phyloP scores from a whole-genome alignment of 148 eudicot species.

The Amaranthus hypochondriacus region DNA sequence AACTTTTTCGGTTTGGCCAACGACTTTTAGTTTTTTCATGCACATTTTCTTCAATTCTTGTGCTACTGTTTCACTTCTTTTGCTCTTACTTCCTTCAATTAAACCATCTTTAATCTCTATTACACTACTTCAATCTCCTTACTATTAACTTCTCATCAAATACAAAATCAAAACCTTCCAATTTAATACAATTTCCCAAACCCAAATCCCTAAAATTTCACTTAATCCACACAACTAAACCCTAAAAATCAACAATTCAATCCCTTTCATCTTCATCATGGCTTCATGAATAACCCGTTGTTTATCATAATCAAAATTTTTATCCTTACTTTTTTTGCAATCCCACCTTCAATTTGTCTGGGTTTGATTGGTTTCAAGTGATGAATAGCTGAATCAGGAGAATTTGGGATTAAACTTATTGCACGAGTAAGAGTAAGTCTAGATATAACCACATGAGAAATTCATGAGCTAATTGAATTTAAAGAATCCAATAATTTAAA shows the following conservation, averaged over 20 bases:
- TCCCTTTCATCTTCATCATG: slow-evolving; percentile 35
- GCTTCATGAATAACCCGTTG: slow-evolving; percentile 41
- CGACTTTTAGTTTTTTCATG: slow-evolving; percentile 27
- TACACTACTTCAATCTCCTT: slow-evolving; percentile 47
- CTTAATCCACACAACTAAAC: slow-evolving; percentile 40
- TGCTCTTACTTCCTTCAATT: not conserved
- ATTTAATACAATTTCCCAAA: slow-evolving; percentile 6
- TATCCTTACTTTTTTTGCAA: slow-evolving; percentile 6
- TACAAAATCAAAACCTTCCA: slow-evolving; percentile 26
- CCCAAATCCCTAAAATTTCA: slow-evolving; percentile 24
- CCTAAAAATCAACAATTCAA: slow-evolving; percentile 35
- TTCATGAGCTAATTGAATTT: slow-evolving; percentile 37
- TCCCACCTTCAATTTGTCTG: slow-evolving; percentile 6
- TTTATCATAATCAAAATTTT: slow-evolving; percentile 17
- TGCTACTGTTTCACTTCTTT: not conserved
- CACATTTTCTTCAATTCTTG: slow-evolving; percentile 27
- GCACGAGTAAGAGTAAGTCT: slow-evolving; percentile 42
- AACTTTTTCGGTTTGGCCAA: not conserved
- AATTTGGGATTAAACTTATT: slow-evolving; percentile 21
- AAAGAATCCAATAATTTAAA: slow-evolving; percentile 43
- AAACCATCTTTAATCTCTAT: slow-evolving; percentile 10
- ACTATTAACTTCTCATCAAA: slow-evolving; percentile 7
- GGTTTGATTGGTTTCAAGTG: slow-evolving; percentile 21
- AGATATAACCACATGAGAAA: slow-evolving; percentile 44
- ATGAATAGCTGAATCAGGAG: slow-evolving; percentile 13